Evolutionary conservation across 2,329 filamentous ascomycete genomes (phyloP).

Genomic region (Penicillium sumatraense): DNA sequence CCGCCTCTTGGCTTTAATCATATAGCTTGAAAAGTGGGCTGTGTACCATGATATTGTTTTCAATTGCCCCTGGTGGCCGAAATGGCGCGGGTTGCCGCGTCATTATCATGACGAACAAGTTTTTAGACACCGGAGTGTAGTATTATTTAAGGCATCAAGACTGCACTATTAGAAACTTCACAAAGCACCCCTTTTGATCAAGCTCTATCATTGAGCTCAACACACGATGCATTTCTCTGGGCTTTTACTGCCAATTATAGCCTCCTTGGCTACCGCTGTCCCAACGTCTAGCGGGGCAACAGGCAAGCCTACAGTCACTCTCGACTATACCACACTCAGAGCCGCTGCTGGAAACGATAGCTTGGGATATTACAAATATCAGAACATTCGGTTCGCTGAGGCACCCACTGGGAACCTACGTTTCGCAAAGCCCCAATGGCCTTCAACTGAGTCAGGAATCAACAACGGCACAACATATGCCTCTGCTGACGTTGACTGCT

Average conservation of each 20-base stretch:
- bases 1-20: neutral
- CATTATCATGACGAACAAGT: slow-evolving; percentile 3
- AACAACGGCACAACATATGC: slow-evolving; percentile 39
- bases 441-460: slow-evolving; percentile 33
- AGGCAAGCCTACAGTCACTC: slow-evolving; percentile 22
- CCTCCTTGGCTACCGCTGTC: slow-evolving; percentile 7
- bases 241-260: slow-evolving; percentile 11
- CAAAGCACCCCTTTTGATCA: no score
- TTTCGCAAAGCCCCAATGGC: slow-evolving; percentile 36
- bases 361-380: slow-evolving; percentile 36
- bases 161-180: no score
- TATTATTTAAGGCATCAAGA: neutral
- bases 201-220: neutral
- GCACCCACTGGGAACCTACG: slow-evolving; percentile 36
- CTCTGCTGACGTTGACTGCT: slow-evolving; percentile 37
- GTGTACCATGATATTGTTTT: neutral
- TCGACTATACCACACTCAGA: slow-evolving; percentile 34
- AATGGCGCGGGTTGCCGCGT: slow-evolving; percentile 9
- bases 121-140: neutral
- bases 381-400: slow-evolving; percentile 37
- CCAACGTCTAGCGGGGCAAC: slow-evolving; percentile 3
- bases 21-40: neutral
- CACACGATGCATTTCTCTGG: slow-evolving; percentile 7
- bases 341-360: slow-evolving; percentile 29
- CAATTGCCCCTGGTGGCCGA: neutral